Conservation (phyloP, 164 flowering plant genomes). For the Amborella trichopoda region DNA sequence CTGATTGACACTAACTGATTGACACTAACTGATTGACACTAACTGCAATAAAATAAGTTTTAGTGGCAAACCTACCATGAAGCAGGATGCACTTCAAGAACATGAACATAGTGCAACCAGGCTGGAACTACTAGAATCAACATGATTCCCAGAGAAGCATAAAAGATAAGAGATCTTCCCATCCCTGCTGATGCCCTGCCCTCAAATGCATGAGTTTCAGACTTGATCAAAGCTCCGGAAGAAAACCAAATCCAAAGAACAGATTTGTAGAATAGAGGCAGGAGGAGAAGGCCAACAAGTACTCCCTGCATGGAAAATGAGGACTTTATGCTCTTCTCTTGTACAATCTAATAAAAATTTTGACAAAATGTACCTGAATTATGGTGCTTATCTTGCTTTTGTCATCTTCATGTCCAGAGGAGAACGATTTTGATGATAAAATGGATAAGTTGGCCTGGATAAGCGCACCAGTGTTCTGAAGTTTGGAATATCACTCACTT, state of each 20-base stretch:
- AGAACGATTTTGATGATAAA: slow-evolving; percentile 19
- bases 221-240: slow-evolving; percentile 5
- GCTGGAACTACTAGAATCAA: slow-evolving; percentile 42
- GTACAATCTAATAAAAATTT: slow-evolving; percentile 2
- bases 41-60: too few species aligned
- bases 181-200: slow-evolving; percentile 21
- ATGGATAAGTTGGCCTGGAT: slow-evolving; percentile 35
- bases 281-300: slow-evolving; percentile 65
- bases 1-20: too few species aligned
- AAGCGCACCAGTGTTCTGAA: background rate
- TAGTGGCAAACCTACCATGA: slow-evolving; percentile 63
- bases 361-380: slow-evolving; percentile 47
- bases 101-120: slow-evolving; percentile 84
- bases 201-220: slow-evolving; percentile 10
- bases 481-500: background rate
- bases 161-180: slow-evolving; percentile 49
- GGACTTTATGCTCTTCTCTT: slow-evolving; percentile 3
- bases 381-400: slow-evolving; percentile 71
- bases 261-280: slow-evolving; percentile 44
- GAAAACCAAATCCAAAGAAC: slow-evolving; percentile 21
- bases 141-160: slow-evolving; percentile 29
- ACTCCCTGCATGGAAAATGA: slow-evolving; percentile 53
- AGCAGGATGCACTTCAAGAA: slow-evolving; percentile 60
- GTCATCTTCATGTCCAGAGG: slow-evolving; percentile 26
- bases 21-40: too few species aligned